These are phyloP conservation scores for Fragilariopsis cylindrus DNA, from an alignment of 108 stramenopile species.

Conservation along the genomic window DNA sequence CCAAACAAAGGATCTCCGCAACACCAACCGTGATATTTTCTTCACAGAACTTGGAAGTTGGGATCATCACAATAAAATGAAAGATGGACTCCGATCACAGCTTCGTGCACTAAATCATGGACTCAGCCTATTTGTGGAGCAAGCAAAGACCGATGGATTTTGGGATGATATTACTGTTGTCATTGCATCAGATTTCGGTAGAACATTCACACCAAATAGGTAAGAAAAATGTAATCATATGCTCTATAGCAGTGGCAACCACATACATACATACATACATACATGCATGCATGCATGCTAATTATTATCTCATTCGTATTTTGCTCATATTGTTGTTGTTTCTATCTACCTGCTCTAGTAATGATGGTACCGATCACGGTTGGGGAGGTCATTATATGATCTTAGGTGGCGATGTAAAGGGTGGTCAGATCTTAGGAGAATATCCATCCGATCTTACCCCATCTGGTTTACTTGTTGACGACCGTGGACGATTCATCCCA, in stretches of 20 bases:
- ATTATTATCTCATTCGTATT: no score
- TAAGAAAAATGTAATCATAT: slow-evolving; percentile 38
- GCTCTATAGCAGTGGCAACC: no score
- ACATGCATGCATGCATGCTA: no score
- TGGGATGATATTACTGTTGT: slow-evolving; percentile 60
- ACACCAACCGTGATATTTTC: slow-evolving; percentile 65
- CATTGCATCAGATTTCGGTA: slow-evolving; percentile 61
- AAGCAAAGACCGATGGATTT: slow-evolving; percentile 48
- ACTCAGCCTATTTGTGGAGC: slow-evolving; percentile 46
- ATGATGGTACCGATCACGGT: slow-evolving; percentile 52
- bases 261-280: no score
- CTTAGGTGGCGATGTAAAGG: slow-evolving; percentile 39
- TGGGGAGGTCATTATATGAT: slow-evolving; percentile 41
- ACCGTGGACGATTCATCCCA: slow-evolving; percentile 67
- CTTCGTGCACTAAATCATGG: slow-evolving; percentile 45
- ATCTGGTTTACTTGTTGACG: slow-evolving; percentile 26
- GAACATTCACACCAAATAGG: slow-evolving; percentile 70
- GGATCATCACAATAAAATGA: slow-evolving; percentile 57
- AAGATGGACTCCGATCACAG: slow-evolving; percentile 24
- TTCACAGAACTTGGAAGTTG: slow-evolving; percentile 56
- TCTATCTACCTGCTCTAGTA: slow-evolving; percentile 28
- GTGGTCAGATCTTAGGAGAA: slow-evolving; percentile 38
- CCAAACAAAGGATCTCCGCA: slow-evolving; percentile 27
- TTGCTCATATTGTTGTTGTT: no score
- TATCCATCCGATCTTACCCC: slow-evolving; percentile 42